Evolutionary conservation across 2,329 filamentous ascomycete species (phyloP).

Genomic region (Trichoderma sp.): DNA sequence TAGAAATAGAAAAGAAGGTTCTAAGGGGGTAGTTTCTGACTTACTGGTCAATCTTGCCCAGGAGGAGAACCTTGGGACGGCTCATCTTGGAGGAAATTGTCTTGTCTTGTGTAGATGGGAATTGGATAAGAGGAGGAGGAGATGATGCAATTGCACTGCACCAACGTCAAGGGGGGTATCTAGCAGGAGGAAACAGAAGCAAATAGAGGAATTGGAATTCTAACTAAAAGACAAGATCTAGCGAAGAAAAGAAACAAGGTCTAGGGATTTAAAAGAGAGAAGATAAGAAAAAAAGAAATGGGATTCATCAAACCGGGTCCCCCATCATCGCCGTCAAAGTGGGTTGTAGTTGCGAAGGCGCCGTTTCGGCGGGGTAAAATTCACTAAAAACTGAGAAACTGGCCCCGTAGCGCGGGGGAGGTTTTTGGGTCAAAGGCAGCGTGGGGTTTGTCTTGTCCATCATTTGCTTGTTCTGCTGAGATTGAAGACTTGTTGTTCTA

Average conservation of each 20-base stretch:
- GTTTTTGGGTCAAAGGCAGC: background rate
- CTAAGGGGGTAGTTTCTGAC: slow-evolving; percentile 17
- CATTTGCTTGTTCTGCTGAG: background rate
- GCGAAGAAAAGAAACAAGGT: background rate
- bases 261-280: background rate
- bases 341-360: background rate
- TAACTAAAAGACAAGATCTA: background rate
- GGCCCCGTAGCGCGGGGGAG: background rate
- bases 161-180: background rate
- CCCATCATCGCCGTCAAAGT: background rate
- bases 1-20: background rate
- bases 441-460: background rate
- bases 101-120: background rate
- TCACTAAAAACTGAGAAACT: background rate
- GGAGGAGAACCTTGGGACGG: slow-evolving; percentile 41
- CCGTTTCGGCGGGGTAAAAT: slow-evolving; percentile 20
- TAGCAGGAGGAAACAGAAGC: background rate
- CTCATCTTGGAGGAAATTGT: slow-evolving; percentile 26
- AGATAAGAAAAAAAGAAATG: background rate
- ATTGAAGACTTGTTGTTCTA: background rate
- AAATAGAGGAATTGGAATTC: background rate
- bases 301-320: background rate
- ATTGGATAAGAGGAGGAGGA: background rate
- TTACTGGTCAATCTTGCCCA: slow-evolving; percentile 44
- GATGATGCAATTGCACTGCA: background rate